Evolutionary conservation across 2,329 filamentous ascomycete species (phyloP).

Genomic region (Ophiosphaerella herpotricha): DNA sequence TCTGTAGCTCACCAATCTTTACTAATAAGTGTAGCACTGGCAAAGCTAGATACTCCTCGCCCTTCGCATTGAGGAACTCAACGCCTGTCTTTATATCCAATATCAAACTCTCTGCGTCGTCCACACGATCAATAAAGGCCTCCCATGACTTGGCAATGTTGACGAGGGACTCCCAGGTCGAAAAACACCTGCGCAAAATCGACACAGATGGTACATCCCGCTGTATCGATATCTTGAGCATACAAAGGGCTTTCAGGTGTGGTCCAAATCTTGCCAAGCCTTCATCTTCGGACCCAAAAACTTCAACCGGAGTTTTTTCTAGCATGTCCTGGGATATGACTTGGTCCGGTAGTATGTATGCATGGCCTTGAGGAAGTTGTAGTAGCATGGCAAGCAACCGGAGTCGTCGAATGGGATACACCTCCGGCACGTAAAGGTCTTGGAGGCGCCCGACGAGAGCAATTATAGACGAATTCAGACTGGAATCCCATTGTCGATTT

Average conservation of each 20-base stretch:
- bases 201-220: constrained; percentile 32
- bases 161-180: constrained; percentile 46
- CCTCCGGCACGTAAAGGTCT: constrained; percentile 30
- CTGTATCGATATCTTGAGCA: constrained; percentile 51
- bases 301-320: neutral
- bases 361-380: constrained; percentile 59
- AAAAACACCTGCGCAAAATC: constrained; percentile 38
- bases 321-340: constrained; percentile 2
- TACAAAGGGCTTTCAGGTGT: constrained; percentile 44
- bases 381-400: constrained; percentile 32
- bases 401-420: constrained; percentile 40
- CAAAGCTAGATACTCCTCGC: constrained; percentile 56
- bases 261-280: constrained; percentile 37
- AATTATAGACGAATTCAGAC: constrained; percentile 30
- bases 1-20: constrained; percentile 54
- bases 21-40: constrained; percentile 56
- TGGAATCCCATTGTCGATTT: constrained; percentile 35
- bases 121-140: constrained; percentile 52
- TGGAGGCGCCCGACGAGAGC: constrained; percentile 26
- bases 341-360: constrained; percentile 57
- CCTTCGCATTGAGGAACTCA: constrained; percentile 63
- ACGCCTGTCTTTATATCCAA: constrained; percentile 58
- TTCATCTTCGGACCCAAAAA: constrained; percentile 32
- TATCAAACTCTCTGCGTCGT: constrained; percentile 56
- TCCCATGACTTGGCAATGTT: constrained; percentile 38